A percentile compares a stretch with the other conserved stretches of the same genome.
Conservation (phyloP, 305 asterid species). For the Fraxinus greggii region DNA sequence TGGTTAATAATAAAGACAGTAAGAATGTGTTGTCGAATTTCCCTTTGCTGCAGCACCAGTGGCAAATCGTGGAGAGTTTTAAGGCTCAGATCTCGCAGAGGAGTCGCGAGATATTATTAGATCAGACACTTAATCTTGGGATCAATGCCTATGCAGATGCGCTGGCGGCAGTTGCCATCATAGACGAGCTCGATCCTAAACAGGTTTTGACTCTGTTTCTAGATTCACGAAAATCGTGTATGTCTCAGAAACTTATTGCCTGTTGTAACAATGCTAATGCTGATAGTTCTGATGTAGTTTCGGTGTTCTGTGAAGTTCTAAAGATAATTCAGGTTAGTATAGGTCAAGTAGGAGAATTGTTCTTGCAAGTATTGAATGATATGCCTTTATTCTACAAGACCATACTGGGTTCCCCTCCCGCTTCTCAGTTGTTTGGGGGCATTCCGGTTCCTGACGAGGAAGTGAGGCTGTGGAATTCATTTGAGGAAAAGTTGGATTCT, state of each 20-base stretch:
- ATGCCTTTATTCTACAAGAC: constrained; percentile 92
- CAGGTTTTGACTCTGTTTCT: constrained; percentile 73
- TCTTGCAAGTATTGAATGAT: constrained; percentile 84
- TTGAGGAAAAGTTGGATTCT: constrained; percentile 78
- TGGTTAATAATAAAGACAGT: constrained; percentile 48
- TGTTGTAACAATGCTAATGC: constrained; percentile 61
- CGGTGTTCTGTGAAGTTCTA: constrained; percentile 78
- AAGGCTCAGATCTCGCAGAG: constrained; percentile 90
- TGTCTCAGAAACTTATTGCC: constrained; percentile 64
- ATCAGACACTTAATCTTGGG: constrained; percentile 56
- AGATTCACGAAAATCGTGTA: constrained; percentile 73
- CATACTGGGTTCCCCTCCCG: constrained; percentile 83
- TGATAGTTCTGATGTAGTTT: constrained; percentile 70
- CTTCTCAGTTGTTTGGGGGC: constrained; percentile 98
- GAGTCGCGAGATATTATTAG: constrained; percentile 82
- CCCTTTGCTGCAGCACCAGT: constrained; percentile 93
- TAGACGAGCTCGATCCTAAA: constrained; percentile 81
- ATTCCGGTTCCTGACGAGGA: constrained; percentile 94
- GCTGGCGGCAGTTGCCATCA: constrained; percentile 78
- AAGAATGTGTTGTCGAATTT: constrained; percentile 62
- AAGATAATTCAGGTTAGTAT: constrained; percentile 83
- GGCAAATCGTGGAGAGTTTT: constrained; percentile 95
- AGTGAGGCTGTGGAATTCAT: constrained; percentile 79
- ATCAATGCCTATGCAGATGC: constrained; percentile 90
- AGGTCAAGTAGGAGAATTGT: constrained; percentile 93